Evolutionary conservation across 805 yeast species (phyloP), one percentile per base, ranked within the genome.

Genomic region (Hanseniaspora nectarophila): DNA sequence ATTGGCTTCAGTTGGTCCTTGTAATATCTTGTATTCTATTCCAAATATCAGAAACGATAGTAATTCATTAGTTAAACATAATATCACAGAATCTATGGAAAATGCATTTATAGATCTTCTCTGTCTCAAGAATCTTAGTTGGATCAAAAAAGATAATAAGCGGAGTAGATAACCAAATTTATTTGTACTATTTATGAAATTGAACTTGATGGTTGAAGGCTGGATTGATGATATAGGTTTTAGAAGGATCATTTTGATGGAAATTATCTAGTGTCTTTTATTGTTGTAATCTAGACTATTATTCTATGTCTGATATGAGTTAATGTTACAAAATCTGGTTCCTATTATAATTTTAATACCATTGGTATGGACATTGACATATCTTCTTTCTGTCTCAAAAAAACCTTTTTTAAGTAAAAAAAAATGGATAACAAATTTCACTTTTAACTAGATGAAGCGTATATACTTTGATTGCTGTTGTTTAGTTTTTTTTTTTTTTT

Each of bases 61-160:
- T 0, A 54, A 15, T 26, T 54, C 48, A 20, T 57, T 54, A 2
- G 56, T 13, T 8, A 59, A 23, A 20, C 56, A 57, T 2, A 67
- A 54, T 18, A 58, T 47, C 8, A 60, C 58, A 10, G 60, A 48
- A 54, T 71, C 74, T 49, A 64, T 63, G 1, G 75, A 71, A 1
- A 70, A 55, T 0, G 74, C 73, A 53, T 67, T 63, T 0, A 71
- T 56, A 1, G 73, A 67, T 31, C 57, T 59, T 48, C 63, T 65
- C 15, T 56, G 48, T 42, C 57, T 60, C 44, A 63, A 61, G 43
- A 63, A 62, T 24, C 58, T 56, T 31, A 56, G 55, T 49, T 63
- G 67, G 39, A 59, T 20, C 8, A 43, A 24, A 13, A 47, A 29
- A 15, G 46, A 37, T n/a, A 43, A 18, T 4, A 26, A 18, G 8